A percentile compares a stretch with the other conserved stretches of the same genome.
Evolutionary conservation across 106 monocot genomes (phyloP).

Genomic region (Dendrobium huoshanense): DNA sequence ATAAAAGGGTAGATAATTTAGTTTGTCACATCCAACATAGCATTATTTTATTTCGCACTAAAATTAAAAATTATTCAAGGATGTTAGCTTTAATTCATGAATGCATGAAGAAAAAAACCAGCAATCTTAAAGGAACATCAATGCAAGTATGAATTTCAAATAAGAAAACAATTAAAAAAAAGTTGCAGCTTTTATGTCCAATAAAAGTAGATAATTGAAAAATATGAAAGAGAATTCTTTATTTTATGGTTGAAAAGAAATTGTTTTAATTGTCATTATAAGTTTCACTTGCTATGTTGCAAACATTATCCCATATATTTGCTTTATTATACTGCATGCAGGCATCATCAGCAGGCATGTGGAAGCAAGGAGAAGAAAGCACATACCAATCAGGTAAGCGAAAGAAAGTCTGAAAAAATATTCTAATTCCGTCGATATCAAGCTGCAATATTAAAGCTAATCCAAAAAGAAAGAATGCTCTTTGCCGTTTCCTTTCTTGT

Average conservation of each 20-base stretch:
- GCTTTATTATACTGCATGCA: too few species aligned
- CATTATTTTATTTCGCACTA: too few species aligned
- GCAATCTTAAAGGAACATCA: not conserved
- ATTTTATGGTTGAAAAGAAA: too few species aligned
- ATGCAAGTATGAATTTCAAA: not conserved
- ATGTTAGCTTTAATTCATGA: not conserved
- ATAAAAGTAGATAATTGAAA: too few species aligned
- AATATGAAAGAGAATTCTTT: too few species aligned
- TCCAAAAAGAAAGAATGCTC: slow-evolving; percentile 97
- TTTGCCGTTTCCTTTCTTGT: slow-evolving; percentile 91
- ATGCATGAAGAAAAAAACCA: not conserved
- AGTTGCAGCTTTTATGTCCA: too few species aligned
- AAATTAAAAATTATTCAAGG: not conserved
- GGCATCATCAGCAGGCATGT: not conserved
- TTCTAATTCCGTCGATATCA: slow-evolving; percentile 86
- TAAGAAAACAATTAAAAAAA: not conserved
- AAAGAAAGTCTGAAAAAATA: slow-evolving; percentile 88
- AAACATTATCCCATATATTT: too few species aligned
- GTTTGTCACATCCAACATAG: too few species aligned
- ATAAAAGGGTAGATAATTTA: too few species aligned
- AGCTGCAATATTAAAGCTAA: slow-evolving; percentile 77
- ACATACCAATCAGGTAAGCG: slow-evolving; percentile 85
- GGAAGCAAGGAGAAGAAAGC: not conserved
- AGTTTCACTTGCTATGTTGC: too few species aligned
- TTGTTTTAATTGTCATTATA: too few species aligned